Conservation (phyloP, 768 basidiomycete genomes). For the Gyrodon lividus region DNA sequence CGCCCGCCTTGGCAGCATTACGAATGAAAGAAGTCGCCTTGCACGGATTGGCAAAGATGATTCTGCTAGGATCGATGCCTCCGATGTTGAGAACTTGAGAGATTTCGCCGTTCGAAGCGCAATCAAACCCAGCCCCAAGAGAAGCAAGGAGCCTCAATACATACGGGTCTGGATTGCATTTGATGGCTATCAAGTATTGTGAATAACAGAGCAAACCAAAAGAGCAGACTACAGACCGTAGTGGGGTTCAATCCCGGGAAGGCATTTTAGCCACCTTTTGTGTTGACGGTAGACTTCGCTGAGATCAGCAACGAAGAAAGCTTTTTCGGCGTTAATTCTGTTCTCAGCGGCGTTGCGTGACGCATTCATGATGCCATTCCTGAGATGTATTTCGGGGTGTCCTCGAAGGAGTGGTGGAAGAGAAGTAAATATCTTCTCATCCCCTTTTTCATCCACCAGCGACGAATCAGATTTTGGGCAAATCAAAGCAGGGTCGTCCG, state of each 20-base stretch:
- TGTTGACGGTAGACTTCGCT: slow-evolving; percentile 84
- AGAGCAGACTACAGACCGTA: slow-evolving; percentile 62
- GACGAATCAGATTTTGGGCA: slow-evolving; percentile 54
- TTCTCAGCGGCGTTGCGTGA: slow-evolving; percentile 48
- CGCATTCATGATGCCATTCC: slow-evolving; percentile 74
- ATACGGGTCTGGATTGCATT: slow-evolving; percentile 97
- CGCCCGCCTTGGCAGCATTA: slow-evolving; percentile 72
- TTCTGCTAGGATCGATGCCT: slow-evolving; percentile 71
- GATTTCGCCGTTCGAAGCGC: slow-evolving; percentile 95
- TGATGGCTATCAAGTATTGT: slow-evolving; percentile 64
- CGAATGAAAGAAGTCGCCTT: slow-evolving; percentile 94
- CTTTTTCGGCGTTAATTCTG: slow-evolving; percentile 79
- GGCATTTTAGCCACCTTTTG: slow-evolving; percentile 70
- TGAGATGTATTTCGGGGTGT: slow-evolving; percentile 70
- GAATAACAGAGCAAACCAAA: slow-evolving; percentile 25
- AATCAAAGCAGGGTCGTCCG: slow-evolving; percentile 10
- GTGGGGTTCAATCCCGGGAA: slow-evolving; percentile 89
- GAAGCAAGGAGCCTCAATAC: slow-evolving; percentile 88
- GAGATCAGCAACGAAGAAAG: slow-evolving; percentile 96
- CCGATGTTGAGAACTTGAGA: slow-evolving; percentile 71
- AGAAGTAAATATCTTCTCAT: slow-evolving; percentile 52
- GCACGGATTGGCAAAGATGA: slow-evolving; percentile 99
- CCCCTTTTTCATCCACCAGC: slow-evolving; percentile 23
- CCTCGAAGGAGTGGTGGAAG: slow-evolving; percentile 69
- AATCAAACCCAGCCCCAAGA: slow-evolving; percentile 93